Base-by-base conservation (phyloP, 208 protist species). In the Tritrichomonas foetus region DNA sequence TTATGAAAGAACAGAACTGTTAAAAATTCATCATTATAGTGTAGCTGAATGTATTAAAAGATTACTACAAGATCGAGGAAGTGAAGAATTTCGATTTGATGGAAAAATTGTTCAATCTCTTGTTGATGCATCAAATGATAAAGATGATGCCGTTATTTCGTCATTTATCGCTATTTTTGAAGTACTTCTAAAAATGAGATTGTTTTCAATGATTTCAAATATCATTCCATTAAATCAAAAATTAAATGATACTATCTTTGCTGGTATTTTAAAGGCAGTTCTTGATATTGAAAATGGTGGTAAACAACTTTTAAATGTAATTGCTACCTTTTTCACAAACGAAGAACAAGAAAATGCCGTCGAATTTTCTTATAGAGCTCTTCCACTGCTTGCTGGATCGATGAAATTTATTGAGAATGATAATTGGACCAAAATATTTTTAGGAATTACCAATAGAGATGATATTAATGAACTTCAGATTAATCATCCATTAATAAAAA, bases 81-180 rank as follows among this genome's bases (percentile, higher is more conserved):
- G 74, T n/a, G 74, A 82, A 82, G 74, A 82, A 14, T 82, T 82
- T 25, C 30, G 74, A 30, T 82, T 50, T 50, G 74, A 82, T 41
- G 41, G 41, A n/a, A 3, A 82, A 82, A 82, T 82, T 30, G 39
- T 49, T 44, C 33, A 39, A 25, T 30, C 33, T 50, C 50, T 82
- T n/a, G 33, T 30, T 16, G 50, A 41, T 50, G 30, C 74, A n/a
- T 30, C 74, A 30, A 27, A 30, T 3, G 9, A 50, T 16, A 50
- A 82, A 50, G 74, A 82, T 27, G 74, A 82, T n/a, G 0, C 33
- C 3, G 39, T 50, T 27, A 50, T 27, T 49, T 30, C 33, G 27
- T 30, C 50, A 8, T 47, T 82, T 49, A 82, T 82, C 3, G 16
- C 20, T 8, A 82, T 82, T 30, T 20, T 82, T 49, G 16, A 13